Percentiles rank a stretch among this genome's conserved stretches.
Evolutionary conservation across 495 filamentous ascomycete species (phyloP).

Genomic region (Aspergillus diversus): DNA sequence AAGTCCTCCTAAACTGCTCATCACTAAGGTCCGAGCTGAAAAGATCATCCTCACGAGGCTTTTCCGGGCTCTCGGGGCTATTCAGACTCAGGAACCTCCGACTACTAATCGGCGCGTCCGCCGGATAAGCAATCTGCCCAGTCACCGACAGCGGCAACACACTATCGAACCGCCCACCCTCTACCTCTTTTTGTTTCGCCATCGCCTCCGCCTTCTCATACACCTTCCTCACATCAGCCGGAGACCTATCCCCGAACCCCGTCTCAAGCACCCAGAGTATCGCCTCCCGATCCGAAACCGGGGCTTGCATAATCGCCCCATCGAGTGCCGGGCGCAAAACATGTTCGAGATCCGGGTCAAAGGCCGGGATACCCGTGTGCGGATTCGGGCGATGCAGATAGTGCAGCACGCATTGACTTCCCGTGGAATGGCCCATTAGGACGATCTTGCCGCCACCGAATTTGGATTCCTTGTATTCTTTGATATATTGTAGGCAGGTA

Average conservation of each 20-base stretch:
- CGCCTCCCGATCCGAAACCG: conserved; percentile 77
- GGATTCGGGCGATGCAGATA: conserved; percentile 57
- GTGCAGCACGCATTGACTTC: conserved; percentile 82
- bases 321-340: conserved; percentile 55
- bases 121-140: conserved; percentile 38
- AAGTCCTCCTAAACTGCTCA: conserved; percentile 57
- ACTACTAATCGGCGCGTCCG: conserved; percentile 58
- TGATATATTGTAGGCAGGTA: conserved; percentile 71
- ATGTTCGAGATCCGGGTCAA: conserved; percentile 35
- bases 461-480: conserved; percentile 41
- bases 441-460: conserved; percentile 62
- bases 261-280: conserved; percentile 46
- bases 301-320: conserved; percentile 82
- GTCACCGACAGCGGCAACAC: conserved; percentile 42
- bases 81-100: conserved; percentile 69
- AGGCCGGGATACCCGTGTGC: conserved; percentile 32
- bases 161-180: conserved; percentile 32
- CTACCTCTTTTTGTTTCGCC: conserved; percentile 28
- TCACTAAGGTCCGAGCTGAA: conserved; percentile 78
- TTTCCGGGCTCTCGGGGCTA: conserved; percentile 51
- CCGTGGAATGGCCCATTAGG: conserved; percentile 83
- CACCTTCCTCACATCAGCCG: conserved; percentile 30
- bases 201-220: conserved; percentile 36
- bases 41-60: conserved; percentile 77
- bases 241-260: conserved; percentile 37